A percentile compares a stretch with the other conserved stretches of the same genome.
Conservation (phyloP, 2,329 filamentous ascomycete genomes). For the Septoria linicola region DNA sequence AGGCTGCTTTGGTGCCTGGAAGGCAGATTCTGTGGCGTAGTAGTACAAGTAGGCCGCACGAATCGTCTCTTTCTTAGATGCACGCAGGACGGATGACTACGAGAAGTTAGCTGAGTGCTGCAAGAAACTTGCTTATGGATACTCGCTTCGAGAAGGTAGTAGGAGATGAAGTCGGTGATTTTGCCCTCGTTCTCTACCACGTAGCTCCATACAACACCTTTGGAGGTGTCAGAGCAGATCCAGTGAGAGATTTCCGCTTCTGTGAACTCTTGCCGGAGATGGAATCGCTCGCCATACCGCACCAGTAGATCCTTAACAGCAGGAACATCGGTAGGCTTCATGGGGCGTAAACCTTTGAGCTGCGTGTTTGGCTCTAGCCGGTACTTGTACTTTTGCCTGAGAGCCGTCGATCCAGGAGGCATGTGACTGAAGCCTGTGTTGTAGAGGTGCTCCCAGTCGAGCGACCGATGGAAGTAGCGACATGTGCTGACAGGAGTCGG, state of each 20-base stretch:
- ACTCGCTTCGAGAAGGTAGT: slow-evolving; percentile 76
- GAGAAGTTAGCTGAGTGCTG: slow-evolving; percentile 12
- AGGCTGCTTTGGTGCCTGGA: slow-evolving; percentile 42
- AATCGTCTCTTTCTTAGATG: slow-evolving; percentile 71
- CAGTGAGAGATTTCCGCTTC: slow-evolving; percentile 83
- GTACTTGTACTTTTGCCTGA: slow-evolving; percentile 83
- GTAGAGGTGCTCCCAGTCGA: slow-evolving; percentile 95
- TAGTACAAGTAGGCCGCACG: slow-evolving; percentile 96
- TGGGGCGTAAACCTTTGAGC: slow-evolving; percentile 72
- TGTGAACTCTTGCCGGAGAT: slow-evolving; percentile 79
- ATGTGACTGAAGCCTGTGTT: slow-evolving; percentile 92
- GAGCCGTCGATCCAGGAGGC: slow-evolving; percentile 77
- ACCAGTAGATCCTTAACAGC: slow-evolving; percentile 71
- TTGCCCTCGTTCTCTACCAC: slow-evolving; percentile 77
- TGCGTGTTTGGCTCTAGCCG: slow-evolving; percentile 68
- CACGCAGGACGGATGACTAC: slow-evolving; percentile 78
- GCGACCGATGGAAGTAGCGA: slow-evolving; percentile 88
- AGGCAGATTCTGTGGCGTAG: slow-evolving; percentile 82
- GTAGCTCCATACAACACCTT: slow-evolving; percentile 90
- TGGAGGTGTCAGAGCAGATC: slow-evolving; percentile 70
- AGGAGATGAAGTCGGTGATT: slow-evolving; percentile 95
- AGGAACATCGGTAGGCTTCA: slow-evolving; percentile 76
- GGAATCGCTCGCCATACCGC: slow-evolving; percentile 75
- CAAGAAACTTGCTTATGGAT: neutral
- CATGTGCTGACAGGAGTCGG: slow-evolving; percentile 91